A percentile compares a stretch with the other conserved stretches of the same genome.
phyloP scores from a whole-genome alignment of 306 rosid genomes.

The Cucumis melo region DNA sequence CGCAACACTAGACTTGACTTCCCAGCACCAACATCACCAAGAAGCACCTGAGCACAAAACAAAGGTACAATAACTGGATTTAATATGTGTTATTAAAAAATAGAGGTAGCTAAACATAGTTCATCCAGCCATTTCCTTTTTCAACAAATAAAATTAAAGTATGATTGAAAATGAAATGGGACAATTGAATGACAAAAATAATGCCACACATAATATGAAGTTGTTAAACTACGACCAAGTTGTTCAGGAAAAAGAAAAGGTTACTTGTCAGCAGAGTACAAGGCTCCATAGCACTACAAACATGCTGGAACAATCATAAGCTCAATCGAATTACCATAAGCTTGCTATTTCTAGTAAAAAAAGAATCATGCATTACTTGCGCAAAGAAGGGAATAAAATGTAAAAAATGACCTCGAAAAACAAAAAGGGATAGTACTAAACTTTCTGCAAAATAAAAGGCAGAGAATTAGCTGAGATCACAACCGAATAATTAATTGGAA shows the following conservation, averaged over 20 bases:
- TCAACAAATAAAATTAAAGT: neutral
- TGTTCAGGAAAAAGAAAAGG: neutral
- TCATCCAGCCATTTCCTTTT: neutral
- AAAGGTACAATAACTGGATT: neutral
- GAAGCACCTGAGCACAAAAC: slow-evolving; percentile 31
- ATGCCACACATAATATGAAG: neutral
- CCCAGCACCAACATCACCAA: slow-evolving; percentile 60
- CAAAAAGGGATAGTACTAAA: neutral
- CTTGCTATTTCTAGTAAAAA: neutral
- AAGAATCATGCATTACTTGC: neutral
- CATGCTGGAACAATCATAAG: neutral
- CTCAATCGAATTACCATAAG: neutral
- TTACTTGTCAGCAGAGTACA: neutral
- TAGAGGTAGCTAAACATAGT: neutral
- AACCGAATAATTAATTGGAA: neutral
- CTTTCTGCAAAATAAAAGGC: neutral
- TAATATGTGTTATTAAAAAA: neutral
- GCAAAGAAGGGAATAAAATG: neutral
- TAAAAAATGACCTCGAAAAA: neutral
- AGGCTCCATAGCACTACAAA: neutral
- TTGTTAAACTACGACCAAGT: neutral
- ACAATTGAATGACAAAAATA: neutral
- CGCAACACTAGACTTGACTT: slow-evolving; percentile 53
- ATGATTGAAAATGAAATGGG: neutral
- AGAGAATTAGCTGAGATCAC: neutral